Evolutionary conservation across 345 rosid genomes (phyloP).

Genomic region (Punica granatum): DNA sequence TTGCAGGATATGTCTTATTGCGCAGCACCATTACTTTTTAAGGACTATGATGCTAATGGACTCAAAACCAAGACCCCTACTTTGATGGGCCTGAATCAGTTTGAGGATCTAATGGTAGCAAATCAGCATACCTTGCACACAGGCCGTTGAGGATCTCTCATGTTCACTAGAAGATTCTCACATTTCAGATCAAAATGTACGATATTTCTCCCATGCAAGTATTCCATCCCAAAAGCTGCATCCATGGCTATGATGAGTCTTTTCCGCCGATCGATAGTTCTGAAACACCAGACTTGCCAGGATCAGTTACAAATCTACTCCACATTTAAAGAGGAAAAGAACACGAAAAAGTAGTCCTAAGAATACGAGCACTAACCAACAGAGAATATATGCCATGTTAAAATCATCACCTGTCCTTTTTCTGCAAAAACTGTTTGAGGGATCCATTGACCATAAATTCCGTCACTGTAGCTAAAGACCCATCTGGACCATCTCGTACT

Average conservation of each 20-base stretch:
- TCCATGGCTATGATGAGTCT: conserved; percentile 98
- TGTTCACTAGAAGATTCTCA: conserved; percentile 90
- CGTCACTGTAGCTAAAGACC: conserved; percentile 88
- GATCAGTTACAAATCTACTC: background rate
- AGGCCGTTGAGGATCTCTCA: conserved; percentile 99
- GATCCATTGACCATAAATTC: conserved; percentile 99
- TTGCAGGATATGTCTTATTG: background rate
- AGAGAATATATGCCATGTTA: background rate
- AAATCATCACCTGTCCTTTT: conserved; percentile 69
- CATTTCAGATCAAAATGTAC: conserved; percentile 98
- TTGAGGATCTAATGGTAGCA: background rate
- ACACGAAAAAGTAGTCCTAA: background rate
- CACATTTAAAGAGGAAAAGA: background rate
- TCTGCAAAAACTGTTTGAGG: conserved; percentile 91
- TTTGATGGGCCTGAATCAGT: background rate
- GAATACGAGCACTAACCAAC: background rate
- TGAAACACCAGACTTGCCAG: conserved; percentile 20
- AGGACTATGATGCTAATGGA: background rate
- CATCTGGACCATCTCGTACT: conserved; percentile 99
- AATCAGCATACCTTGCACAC: conserved; percentile 70
- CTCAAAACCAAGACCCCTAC: background rate
- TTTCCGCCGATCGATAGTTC: conserved; percentile 98
- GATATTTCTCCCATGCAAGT: conserved; percentile 91
- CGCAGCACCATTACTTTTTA: background rate
- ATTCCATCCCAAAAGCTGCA: conserved; percentile 98